A percentile compares a stretch with the other conserved stretches of the same genome.
Evolutionary conservation across 148 eudicot genomes (phyloP).

Genomic region (Vaccinium vitisidaea): DNA sequence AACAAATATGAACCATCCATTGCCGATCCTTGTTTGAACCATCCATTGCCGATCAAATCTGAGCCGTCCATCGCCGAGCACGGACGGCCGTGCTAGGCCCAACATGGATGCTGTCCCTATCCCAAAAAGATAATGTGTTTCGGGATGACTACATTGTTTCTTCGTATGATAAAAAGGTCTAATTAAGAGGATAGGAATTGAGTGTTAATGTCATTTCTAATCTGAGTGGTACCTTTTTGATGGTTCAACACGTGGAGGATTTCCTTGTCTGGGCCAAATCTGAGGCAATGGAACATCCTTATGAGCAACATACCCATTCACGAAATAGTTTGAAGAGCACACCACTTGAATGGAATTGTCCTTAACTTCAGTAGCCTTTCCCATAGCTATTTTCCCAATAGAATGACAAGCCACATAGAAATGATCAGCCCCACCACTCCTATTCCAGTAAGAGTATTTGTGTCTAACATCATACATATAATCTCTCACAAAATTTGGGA

Average conservation of each 20-base stretch:
- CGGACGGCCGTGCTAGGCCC: too few relatives aligned
- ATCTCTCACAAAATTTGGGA: constrained; percentile 43
- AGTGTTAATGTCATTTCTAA: not conserved
- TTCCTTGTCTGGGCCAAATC: constrained; percentile 83
- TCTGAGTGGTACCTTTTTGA: constrained; percentile 49
- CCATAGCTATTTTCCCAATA: constrained; percentile 70
- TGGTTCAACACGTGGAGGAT: constrained; percentile 34
- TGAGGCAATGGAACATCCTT: constrained; percentile 92
- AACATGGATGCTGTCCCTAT: too few relatives aligned
- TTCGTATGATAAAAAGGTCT: too few relatives aligned
- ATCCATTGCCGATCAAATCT: too few relatives aligned
- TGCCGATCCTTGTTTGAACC: too few relatives aligned
- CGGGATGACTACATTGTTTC: too few relatives aligned
- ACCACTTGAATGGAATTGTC: constrained; percentile 77
- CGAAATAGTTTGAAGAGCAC: constrained; percentile 82
- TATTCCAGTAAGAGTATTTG: constrained; percentile 72
- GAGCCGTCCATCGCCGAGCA: too few relatives aligned
- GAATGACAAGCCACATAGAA: constrained; percentile 93
- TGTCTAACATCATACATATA: constrained; percentile 43
- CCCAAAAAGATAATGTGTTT: too few relatives aligned
- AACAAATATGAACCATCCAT: too few relatives aligned
- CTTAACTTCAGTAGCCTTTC: constrained; percentile 57
- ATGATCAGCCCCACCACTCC: constrained; percentile 80
- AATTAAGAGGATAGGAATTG: too few relatives aligned
- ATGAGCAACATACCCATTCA: constrained; percentile 67